Evolutionary conservation across 1,139 yeast genomes (phyloP).

Genomic region (Taphrina wiesneri): DNA sequence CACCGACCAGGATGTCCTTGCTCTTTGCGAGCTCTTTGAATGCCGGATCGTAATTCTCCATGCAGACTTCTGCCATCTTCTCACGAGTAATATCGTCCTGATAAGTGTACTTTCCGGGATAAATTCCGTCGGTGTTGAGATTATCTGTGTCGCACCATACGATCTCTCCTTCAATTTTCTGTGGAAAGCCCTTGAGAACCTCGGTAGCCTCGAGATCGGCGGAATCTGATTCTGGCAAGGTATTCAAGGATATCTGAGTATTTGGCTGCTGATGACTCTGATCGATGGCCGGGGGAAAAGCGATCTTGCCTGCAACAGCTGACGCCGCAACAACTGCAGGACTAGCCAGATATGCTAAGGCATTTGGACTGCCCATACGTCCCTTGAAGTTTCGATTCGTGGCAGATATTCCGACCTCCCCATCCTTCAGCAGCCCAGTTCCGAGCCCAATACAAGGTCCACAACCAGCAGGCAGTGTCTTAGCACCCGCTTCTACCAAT

Average conservation of each 20-base stretch:
- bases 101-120: slow-evolving; percentile 97
- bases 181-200: slow-evolving; percentile 87
- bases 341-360: slow-evolving; percentile 90
- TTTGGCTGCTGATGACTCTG: slow-evolving; percentile 35
- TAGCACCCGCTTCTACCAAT: slow-evolving; percentile 88
- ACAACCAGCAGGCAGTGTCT: slow-evolving; percentile 95
- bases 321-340: slow-evolving; percentile 99
- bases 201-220: slow-evolving; percentile 56
- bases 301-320: slow-evolving; percentile 89
- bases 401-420: slow-evolving; percentile 97
- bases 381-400: slow-evolving; percentile 98
- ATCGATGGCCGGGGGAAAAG: slow-evolving; percentile 63
- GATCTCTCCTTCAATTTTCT: slow-evolving; percentile 80
- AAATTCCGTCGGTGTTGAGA: slow-evolving; percentile 96
- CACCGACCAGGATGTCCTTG: slow-evolving; percentile 86
- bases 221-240: slow-evolving; percentile 45
- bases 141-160: slow-evolving; percentile 96
- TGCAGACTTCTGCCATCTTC: slow-evolving; percentile 97
- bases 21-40: slow-evolving; percentile 76
- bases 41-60: slow-evolving; percentile 95
- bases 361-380: slow-evolving; percentile 97
- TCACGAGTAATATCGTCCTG: slow-evolving; percentile 94
- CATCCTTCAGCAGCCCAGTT: slow-evolving; percentile 85
- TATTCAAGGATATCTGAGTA: slow-evolving; percentile 30
- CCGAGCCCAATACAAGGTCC: slow-evolving; percentile 99